Conservation (phyloP, 208 protist genomes). For the Naegleria gruberi region DNA sequence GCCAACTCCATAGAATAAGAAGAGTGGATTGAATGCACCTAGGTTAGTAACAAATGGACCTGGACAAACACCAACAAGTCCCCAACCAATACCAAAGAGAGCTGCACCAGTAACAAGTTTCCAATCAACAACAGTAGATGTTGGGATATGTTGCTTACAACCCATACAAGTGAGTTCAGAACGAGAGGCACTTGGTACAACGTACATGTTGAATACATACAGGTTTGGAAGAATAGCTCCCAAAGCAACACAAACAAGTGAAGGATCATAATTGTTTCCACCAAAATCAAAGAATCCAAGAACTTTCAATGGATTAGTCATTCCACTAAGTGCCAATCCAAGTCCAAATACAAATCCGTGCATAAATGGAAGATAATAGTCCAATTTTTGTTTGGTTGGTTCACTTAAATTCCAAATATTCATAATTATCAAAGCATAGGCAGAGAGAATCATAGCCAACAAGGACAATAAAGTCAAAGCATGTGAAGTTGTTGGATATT, state of each 20-base stretch:
- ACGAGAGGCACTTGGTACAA: background rate
- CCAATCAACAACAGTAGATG: background rate
- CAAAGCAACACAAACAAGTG: background rate
- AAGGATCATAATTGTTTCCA: background rate
- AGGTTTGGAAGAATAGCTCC: background rate
- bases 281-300: constrained; percentile 3
- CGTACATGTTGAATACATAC: background rate
- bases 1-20: background rate
- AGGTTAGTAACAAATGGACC: constrained; percentile 12
- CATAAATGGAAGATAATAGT: background rate
- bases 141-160: background rate
- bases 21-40: background rate
- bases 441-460: background rate
- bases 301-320: background rate
- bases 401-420: background rate
- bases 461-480: background rate
- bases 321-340: background rate
- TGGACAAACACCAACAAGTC: constrained; percentile 24
- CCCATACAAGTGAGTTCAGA: background rate
- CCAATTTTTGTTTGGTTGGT: background rate
- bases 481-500: background rate
- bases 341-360: background rate
- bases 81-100: constrained; percentile 26
- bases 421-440: background rate
- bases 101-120: background rate